phyloP scores from a whole-genome alignment of 306 rosid species.

The Myrica gale region DNA sequence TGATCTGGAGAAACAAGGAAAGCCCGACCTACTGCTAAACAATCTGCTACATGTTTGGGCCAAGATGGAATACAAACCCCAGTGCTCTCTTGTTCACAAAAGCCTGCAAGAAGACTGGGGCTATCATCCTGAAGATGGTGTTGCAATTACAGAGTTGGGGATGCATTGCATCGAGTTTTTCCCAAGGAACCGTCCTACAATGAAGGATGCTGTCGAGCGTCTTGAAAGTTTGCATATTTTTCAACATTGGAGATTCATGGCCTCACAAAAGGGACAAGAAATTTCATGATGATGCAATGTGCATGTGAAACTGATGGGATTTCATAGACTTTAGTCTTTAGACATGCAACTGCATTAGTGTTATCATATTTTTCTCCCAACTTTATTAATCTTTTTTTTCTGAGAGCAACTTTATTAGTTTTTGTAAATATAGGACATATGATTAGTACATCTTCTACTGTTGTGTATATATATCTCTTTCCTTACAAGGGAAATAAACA shows the following conservation, averaged over 20 bases:
- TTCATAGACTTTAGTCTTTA: background rate
- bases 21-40: slow-evolving; percentile 17
- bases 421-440: background rate
- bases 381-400: background rate
- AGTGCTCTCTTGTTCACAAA: slow-evolving; percentile 47
- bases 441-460: background rate
- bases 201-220: slow-evolving; percentile 17
- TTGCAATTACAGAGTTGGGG: slow-evolving; percentile 45
- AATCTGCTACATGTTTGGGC: slow-evolving; percentile 55
- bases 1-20: slow-evolving; percentile 22
- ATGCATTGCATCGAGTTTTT: slow-evolving; percentile 47
- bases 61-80: slow-evolving; percentile 54
- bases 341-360: background rate
- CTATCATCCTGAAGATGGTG: slow-evolving; percentile 46
- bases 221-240: slow-evolving; percentile 25
- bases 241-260: slow-evolving; percentile 26
- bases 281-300: slow-evolving; percentile 7
- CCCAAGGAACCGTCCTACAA: slow-evolving; percentile 32
- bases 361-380: background rate
- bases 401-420: background rate
- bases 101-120: slow-evolving; percentile 54
- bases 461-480: too few relatives aligned
- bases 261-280: slow-evolving; percentile 33
- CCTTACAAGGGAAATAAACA: too few relatives aligned
- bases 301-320: background rate